Conservation (phyloP, 169 alveolate genomes). For the Perkinsus olseni region DNA sequence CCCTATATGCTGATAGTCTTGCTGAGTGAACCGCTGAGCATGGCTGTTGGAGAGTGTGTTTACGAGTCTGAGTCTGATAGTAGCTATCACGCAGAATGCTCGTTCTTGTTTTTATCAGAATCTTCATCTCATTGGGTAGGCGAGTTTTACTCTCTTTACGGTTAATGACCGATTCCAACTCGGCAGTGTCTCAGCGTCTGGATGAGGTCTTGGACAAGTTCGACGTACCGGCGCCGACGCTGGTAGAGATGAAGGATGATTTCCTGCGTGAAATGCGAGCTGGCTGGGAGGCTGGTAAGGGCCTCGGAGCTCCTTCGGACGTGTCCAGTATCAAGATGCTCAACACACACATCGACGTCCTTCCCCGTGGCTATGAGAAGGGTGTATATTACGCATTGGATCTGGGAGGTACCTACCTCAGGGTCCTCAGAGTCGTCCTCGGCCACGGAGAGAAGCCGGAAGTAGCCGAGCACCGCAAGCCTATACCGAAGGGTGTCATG, state of each 20-base stretch:
- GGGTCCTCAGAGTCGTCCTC: conserved; percentile 24
- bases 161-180: background rate
- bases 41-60: no score
- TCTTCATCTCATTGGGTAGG: background rate
- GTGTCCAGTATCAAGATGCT: conserved; percentile 14
- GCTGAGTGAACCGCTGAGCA: no score
- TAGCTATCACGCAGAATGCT: no score
- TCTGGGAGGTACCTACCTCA: conserved; percentile 32
- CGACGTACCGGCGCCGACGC: background rate
- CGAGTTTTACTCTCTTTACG: background rate
- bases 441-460: conserved; percentile 18
- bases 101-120: no score
- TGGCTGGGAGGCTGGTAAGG: background rate
- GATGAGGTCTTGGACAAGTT: background rate
- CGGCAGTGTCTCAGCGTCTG: background rate
- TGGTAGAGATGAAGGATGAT: background rate
- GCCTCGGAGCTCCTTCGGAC: background rate
- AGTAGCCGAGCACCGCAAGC: conserved; percentile 11
- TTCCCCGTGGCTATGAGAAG: conserved; percentile 22
- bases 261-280: background rate
- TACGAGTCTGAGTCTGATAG: no score
- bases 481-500: background rate
- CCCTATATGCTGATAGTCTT: no score
- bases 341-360: conserved; percentile 15
- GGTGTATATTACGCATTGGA: conserved; percentile 29